A percentile compares a stretch with the other conserved stretches of the same genome.
phyloP scores from a whole-genome alignment of 2,329 filamentous ascomycete genomes.

The Pseudogymnoascus sp. region DNA sequence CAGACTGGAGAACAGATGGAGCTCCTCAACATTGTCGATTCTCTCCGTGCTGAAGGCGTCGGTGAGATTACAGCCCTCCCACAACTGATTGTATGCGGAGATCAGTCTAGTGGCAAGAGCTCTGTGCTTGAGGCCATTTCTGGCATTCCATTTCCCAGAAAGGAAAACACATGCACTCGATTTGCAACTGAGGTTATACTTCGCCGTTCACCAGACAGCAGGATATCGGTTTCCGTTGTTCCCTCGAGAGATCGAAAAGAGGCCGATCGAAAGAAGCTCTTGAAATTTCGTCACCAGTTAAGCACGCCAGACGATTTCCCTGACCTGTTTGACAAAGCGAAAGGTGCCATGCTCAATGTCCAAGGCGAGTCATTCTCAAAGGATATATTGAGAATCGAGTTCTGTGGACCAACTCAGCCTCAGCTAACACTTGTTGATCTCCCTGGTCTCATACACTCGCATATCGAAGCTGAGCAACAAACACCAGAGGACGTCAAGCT shows the following conservation, averaged over 20 bases:
- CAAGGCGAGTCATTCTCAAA: constrained; percentile 22
- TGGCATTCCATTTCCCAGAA: constrained; percentile 32
- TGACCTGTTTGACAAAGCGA: constrained; percentile 19
- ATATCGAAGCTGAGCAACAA: constrained; percentile 34
- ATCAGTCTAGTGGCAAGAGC: constrained; percentile 33
- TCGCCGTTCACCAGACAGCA: constrained; percentile 13
- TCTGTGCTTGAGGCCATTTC: constrained; percentile 31
- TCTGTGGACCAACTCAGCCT: constrained; percentile 29
- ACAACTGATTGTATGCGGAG: constrained; percentile 37
- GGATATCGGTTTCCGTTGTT: constrained; percentile 14
- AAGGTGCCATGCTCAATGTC: constrained; percentile 15
- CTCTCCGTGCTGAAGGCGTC: constrained; percentile 33
- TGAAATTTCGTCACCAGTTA: constrained; percentile 17
- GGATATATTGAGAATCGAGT: constrained; percentile 19
- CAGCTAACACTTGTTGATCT: constrained; percentile 52
- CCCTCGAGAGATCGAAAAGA: constrained; percentile 13
- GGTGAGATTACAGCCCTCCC: constrained; percentile 28
- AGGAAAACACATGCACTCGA: constrained; percentile 34
- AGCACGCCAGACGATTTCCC: constrained; percentile 17
- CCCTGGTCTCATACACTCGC: constrained; percentile 44
- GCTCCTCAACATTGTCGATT: constrained; percentile 48
- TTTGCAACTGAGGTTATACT: constrained; percentile 38
- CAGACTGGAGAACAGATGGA: constrained; percentile 41
- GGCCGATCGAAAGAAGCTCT: constrained; percentile 14
- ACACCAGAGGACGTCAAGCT: constrained; percentile 35